Evolutionary conservation across 2,329 filamentous ascomycete species (phyloP), one percentile per base, ranked within the genome.

Genomic region (Penicillium sp.): DNA sequence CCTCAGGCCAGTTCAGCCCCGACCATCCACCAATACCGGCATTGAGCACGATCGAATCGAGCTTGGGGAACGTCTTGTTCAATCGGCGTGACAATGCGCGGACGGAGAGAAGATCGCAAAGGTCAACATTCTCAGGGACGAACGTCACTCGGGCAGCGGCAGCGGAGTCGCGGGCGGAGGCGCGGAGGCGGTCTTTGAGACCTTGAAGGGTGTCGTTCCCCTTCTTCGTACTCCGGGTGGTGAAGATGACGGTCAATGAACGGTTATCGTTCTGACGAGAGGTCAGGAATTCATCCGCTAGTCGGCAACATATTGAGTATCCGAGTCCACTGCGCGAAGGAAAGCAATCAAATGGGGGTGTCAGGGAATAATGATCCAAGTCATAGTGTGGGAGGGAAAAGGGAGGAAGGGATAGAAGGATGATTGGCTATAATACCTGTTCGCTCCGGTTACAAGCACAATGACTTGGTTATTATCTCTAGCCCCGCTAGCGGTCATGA

Each of bases 1-100:
- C 87, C 58, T 71, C 69, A 1, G 81, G 76, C 87, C 88, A 97
- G 75, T 92, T 80, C 61, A 96, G 75, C n/a, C 91, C 91, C 0
- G 83, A 86, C 91, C 92, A 97, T 2, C 92, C 93, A 23, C 93
- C 92, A 45, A 94, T 90, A 0, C 93, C 95, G 17, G 94, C 94
- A 76, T 97, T 97, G 74, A 91, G 89, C 44, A 98, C 83, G 23
- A 95, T 83, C 2, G 85, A 85, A 76, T 98, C 92, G 31, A 99
- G 82, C 66, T 89, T 88, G 1, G 91, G 89, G 46, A 92, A 71
- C 44, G 79, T 65, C 46, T 75, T 61, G 52, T 83, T 73, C 61
- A 90, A 73, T 63, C 80, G 78, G 64, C 81, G 78, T 46, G 84
- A 80, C 38, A 89, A 75, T 31, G 79, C 75, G 69, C 86, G 83